Conservation (phyloP, 192 early-diverging fungal species). For the Backusella parvicylindrica region DNA sequence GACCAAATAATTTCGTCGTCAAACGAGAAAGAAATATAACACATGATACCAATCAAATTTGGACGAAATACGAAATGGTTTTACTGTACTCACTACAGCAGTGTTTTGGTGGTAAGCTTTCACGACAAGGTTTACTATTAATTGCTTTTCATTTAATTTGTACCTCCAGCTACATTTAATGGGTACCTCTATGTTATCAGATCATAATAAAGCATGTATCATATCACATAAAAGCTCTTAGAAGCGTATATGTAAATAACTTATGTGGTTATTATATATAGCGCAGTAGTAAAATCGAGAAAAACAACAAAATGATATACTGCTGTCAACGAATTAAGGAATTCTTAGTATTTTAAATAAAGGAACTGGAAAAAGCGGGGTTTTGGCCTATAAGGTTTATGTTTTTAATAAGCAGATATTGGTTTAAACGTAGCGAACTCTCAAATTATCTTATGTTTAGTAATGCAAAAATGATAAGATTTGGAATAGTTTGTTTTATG, state of each 20-base stretch:
- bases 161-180: not conserved
- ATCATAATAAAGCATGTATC: not conserved
- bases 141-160: not conserved
- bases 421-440: not conserved
- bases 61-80: not conserved
- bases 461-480: not conserved
- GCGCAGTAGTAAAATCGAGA: not conserved
- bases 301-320: not conserved
- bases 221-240: not conserved
- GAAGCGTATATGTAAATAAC: not conserved
- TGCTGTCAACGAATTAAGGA: not conserved
- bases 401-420: not conserved
- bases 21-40: not conserved
- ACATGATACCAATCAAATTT: not conserved
- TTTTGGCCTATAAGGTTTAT: not conserved
- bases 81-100: not conserved
- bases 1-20: not conserved
- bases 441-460: not conserved
- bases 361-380: not conserved
- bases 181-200: not conserved
- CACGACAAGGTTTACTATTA: not conserved
- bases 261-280: not conserved
- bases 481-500: not conserved
- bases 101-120: not conserved
- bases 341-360: not conserved